Percentiles rank a stretch among this genome's conserved stretches.
phyloP scores from a whole-genome alignment of 139 green algal species.

The Astrephomene gubernaculifera region DNA sequence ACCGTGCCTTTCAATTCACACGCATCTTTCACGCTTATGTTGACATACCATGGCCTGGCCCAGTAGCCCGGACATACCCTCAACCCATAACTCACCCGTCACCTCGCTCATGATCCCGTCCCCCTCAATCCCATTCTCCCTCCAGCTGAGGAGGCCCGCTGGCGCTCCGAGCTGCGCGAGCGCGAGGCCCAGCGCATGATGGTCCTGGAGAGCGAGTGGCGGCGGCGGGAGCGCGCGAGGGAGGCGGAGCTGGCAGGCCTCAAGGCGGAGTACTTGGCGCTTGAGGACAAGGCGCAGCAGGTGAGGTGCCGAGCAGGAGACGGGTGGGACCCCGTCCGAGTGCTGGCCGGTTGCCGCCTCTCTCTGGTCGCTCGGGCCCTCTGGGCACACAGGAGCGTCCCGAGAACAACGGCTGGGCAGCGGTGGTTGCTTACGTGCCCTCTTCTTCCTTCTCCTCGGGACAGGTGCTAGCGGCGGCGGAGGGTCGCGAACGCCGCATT shows the following conservation, averaged over 20 bases:
- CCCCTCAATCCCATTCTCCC: no score
- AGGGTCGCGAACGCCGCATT: conserved; percentile 65
- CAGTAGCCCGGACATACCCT: no score
- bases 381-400: no score
- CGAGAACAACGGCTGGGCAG: no score
- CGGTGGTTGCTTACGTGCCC: not conserved
- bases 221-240: conserved; percentile 56
- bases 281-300: conserved; percentile 61
- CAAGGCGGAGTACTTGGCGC: conserved; percentile 43
- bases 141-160: conserved; percentile 65
- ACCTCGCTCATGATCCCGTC: not conserved
- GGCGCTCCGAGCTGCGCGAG: conserved; percentile 57
- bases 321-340: no score
- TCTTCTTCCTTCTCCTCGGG: not conserved
- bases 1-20: no score
- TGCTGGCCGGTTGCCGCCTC: no score
- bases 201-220: conserved; percentile 75
- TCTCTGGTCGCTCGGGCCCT: no score
- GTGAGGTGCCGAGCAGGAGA: conserved; percentile 26
- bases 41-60: no score
- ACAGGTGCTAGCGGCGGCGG: conserved; percentile 49
- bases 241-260: conserved; percentile 47
- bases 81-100: no score
- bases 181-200: conserved; percentile 70
- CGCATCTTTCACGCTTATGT: no score